A percentile compares a stretch with the other conserved stretches of the same genome.
These are phyloP conservation scores for Starmerella floricola DNA, from an alignment of 805 yeast species.

Conservation along the genomic window DNA sequence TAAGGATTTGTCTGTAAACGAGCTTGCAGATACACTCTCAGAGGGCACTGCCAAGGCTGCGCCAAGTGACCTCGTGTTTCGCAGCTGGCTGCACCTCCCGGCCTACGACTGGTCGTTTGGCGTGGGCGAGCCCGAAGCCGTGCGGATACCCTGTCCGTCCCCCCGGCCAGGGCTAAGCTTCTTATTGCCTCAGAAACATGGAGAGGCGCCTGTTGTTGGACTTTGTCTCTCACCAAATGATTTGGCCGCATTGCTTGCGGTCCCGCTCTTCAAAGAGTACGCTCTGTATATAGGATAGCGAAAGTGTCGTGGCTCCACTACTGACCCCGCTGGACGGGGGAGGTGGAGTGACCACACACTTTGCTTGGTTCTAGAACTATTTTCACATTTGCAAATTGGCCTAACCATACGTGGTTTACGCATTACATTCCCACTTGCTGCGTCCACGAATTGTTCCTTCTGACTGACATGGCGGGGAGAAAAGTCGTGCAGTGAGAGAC, in stretches of 20 bases:
- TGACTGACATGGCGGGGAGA: too few relatives aligned
- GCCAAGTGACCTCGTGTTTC: background rate
- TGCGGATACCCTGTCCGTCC: background rate
- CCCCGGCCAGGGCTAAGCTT: background rate
- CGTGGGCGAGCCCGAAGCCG: background rate
- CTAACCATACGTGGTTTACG: too few relatives aligned
- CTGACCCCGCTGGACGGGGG: background rate
- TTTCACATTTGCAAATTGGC: too few relatives aligned
- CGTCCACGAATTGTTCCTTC: too few relatives aligned
- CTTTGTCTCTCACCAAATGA: background rate
- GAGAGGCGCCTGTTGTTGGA: background rate
- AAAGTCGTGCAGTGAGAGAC: too few relatives aligned
- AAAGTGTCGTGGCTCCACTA: too few relatives aligned
- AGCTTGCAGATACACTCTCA: too few relatives aligned
- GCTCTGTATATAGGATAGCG: background rate
- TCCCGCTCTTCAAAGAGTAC: background rate
- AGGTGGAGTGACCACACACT: background rate
- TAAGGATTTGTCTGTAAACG: too few relatives aligned
- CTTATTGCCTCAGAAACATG: background rate
- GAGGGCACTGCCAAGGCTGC: too few relatives aligned
- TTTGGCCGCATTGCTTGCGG: background rate
- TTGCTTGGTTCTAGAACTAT: too few relatives aligned
- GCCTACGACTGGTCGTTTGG: slow-evolving; percentile 1
- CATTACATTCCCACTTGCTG: too few relatives aligned
- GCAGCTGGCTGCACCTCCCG: background rate